Percentiles rank a stretch among this genome's conserved stretches.
Conservation (phyloP, 2,329 filamentous ascomycete genomes). For the Botrytis sinoallii region DNA sequence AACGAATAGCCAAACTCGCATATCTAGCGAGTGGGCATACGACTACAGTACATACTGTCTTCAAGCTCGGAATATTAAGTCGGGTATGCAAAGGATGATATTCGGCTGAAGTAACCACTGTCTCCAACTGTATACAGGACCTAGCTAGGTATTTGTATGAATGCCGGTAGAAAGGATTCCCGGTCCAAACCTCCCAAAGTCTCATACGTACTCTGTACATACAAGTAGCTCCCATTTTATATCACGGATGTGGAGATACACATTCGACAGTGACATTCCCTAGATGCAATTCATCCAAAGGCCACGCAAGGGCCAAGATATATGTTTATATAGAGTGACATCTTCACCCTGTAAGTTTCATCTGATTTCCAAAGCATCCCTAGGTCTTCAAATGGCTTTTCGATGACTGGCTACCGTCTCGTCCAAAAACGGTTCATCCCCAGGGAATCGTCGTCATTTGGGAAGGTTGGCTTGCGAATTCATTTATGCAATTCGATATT, state of each 20-base stretch:
- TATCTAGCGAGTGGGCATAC: no score
- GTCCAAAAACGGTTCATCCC: background rate
- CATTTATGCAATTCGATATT: background rate
- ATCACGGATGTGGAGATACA: background rate
- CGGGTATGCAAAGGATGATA: background rate
- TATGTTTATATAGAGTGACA: background rate
- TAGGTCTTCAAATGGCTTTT: background rate
- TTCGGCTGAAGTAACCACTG: background rate
- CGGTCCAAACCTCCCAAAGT: background rate
- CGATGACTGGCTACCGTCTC: background rate
- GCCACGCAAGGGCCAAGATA: constrained; percentile 1
- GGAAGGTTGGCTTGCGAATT: constrained; percentile 12
- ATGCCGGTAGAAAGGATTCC: background rate
- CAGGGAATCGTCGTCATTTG: constrained; percentile 4
- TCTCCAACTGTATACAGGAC: background rate
- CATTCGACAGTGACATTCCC: background rate
- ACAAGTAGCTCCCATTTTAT: background rate
- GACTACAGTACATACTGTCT: no score
- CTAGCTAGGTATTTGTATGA: background rate
- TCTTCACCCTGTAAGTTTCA: background rate
- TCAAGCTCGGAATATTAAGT: background rate
- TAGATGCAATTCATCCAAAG: background rate
- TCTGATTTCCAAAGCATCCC: background rate
- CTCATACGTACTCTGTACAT: background rate
- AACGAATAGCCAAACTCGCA: no score